Evolutionary conservation across 192 early-diverging fungal species (phyloP), one percentile per base, ranked within the genome.

Genomic region (Phycomyces blakesleeanus): DNA sequence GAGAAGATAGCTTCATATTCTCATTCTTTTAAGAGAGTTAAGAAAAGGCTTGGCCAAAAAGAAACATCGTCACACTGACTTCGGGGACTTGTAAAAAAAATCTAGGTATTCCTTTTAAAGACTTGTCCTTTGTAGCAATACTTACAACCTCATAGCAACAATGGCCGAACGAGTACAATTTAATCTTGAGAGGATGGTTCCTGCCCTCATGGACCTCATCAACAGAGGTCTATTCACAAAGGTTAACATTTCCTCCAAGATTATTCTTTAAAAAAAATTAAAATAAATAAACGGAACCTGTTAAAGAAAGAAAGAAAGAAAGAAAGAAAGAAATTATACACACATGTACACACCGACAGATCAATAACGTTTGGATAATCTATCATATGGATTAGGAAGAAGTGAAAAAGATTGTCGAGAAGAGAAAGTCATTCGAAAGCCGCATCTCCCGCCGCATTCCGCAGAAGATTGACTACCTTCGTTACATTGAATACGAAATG

Each of bases 401-500:
- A 78, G 85, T 97, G 50, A 91, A 90, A 50, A 76, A 84, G 3
- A 92, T 97, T 34, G 82, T 97, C 38, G 93, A 93, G 64, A 87
- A 88, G 71, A 85, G 95, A 42, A 91, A 91, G 38, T 85, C 87
- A 59, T 93, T 93, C 60, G 95, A 97, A 71, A 96, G 95, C 63
- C 74, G 87, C 4, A 74, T 97, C 37, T 87, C 91, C 65, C 80
- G 94, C 22, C 87, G 91, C 63, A 87, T 90, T 12, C 72, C 77
- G 6, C 76, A 82, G 26, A 81, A 89, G 51, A 76, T 81, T 11
- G 93, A 97, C 55, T 99, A 85, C 73, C 78, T 99, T 27, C 86
- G 91, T 21, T 94, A 94, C 77, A 94, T 97, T 65, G 91, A 93
- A 60, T 99, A 94, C 78, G 97, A 99, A 69, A 90, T 87, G 76